Base-by-base conservation (phyloP, 345 rosid species). In the Sisymbrium altissimum region DNA sequence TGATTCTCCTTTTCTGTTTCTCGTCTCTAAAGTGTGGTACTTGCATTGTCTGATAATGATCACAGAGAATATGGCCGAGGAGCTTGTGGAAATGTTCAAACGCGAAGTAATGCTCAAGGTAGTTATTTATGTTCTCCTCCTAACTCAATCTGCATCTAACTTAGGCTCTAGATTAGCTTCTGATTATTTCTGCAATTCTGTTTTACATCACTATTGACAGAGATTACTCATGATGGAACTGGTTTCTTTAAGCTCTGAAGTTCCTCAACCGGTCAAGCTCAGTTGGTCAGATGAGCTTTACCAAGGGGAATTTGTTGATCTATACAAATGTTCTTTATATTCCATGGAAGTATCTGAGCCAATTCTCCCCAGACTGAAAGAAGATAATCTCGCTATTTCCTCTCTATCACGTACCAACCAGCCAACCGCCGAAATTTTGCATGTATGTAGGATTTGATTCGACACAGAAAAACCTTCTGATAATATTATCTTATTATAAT, bases 31-130 rank as follows among this genome's bases (percentile, higher is more conserved):
- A n/a, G 60, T 29, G 63, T 70, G 75, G 35, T 52, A 39, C 32
- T 59, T 71, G 49, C 40, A 8, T 38, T 48, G 30, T 32, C 32
- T 27, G 56, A 40, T 30, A 46, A n/a, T 60, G 73, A 72, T 80
- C 17, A 27, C 89, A 90, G 97, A 92, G 82, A 82, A 83, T 49
- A 70, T 92, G 65, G 93, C 91, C 2, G 87, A 83, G 60, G 97
- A 92, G 83, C 78, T 89, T 64, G 85, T 88, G 68, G 87, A 83
- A 73, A 92, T 92, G 96, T 95, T 85, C 78, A 63, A 68, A 74
- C 81, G 76, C 29, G 97, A 95, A 70, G 80, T 95, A 33, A 84
- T 55, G 82, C 72, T 89, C 77, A 95, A 95, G 93, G 99, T 92
- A 77, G 88, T 27, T 27, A 27, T 90, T 88, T 73, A 27, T 57